Evolutionary conservation across 805 yeast species (phyloP).

Genomic region (Myxozyma geophila): DNA sequence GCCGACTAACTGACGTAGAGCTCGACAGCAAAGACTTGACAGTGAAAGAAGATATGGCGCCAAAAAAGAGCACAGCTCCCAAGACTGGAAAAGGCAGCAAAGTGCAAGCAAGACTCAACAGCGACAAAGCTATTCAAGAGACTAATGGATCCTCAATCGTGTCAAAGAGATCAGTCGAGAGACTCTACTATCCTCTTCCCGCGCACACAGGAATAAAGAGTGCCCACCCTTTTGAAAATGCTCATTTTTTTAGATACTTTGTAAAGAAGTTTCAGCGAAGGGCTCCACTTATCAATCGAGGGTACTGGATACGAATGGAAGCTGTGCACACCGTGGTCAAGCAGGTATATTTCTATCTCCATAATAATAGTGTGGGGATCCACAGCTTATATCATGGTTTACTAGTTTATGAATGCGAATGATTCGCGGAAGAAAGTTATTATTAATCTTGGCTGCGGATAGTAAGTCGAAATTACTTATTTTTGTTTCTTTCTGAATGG

Average conservation of each 20-base stretch:
- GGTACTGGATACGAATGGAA: conserved; percentile 81
- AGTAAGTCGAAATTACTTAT: conserved; percentile 40
- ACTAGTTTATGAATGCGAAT: conserved; percentile 20
- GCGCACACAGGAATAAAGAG: conserved; percentile 30
- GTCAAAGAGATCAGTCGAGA: conserved; percentile 79
- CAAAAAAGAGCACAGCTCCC: not conserved
- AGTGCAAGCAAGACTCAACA: conserved; percentile 17
- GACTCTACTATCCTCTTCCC: conserved; percentile 48
- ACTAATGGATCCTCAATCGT: conserved; percentile 84
- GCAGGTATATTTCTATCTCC: conserved; percentile 45
- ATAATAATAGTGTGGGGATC: not conserved
- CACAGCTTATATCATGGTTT: not conserved
- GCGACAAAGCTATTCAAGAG: conserved; percentile 67
- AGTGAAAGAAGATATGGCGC: not conserved
- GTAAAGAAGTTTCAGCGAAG: conserved; percentile 69
- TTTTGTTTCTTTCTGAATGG: not conserved
- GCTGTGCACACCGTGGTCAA: conserved; percentile 61
- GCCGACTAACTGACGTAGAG: no score
- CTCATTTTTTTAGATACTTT: conserved; percentile 64
- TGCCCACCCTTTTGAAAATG: conserved; percentile 15
- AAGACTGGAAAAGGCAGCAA: conserved; percentile 13
- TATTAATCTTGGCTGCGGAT: conserved; percentile 81
- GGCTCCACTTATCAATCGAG: conserved; percentile 80
- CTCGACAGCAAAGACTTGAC: no score
- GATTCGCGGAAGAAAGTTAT: conserved; percentile 48